Percentiles rank a stretch among this genome's conserved stretches.
Evolutionary conservation across 2,329 filamentous ascomycete species (phyloP).

Genomic region (Epichloe hybrida): DNA sequence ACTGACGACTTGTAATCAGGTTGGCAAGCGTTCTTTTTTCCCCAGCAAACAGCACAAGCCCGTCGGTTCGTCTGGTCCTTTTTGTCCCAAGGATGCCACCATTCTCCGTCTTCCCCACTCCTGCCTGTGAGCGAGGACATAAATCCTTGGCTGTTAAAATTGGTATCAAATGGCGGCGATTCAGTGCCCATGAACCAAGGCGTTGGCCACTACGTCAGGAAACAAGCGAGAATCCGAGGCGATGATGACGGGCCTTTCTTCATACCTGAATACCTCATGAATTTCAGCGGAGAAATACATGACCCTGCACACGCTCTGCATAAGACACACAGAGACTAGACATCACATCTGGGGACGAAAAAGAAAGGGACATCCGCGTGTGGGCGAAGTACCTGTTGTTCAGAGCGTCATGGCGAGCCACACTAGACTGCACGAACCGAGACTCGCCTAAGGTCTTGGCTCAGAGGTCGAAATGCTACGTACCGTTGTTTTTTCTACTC

Average conservation of each 20-base stretch:
- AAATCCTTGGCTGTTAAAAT: background rate
- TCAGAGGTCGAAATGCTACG: constrained; percentile 7
- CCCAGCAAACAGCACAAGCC: background rate
- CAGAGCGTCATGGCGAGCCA: constrained; percentile 5
- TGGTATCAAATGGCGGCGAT: background rate
- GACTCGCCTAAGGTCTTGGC: background rate
- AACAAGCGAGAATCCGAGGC: background rate
- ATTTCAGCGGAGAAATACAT: background rate
- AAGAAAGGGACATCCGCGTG: constrained; percentile 4
- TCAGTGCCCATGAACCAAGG: background rate
- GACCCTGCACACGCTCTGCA: constrained; percentile 6
- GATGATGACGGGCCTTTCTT: background rate
- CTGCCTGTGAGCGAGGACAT: background rate
- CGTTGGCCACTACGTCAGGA: background rate
- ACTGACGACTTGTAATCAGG: background rate
- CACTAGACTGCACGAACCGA: background rate
- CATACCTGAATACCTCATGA: background rate
- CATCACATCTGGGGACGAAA: constrained; percentile 9
- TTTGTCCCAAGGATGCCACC: background rate
- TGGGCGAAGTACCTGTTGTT: constrained; percentile 1
- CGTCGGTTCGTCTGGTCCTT: background rate
- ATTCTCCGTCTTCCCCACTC: background rate
- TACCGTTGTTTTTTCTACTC: constrained; percentile 7
- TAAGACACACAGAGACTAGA: constrained; percentile 8
- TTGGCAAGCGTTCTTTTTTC: background rate